Evolutionary conservation across 345 rosid species (phyloP).

Genomic region (Punica granatum): DNA sequence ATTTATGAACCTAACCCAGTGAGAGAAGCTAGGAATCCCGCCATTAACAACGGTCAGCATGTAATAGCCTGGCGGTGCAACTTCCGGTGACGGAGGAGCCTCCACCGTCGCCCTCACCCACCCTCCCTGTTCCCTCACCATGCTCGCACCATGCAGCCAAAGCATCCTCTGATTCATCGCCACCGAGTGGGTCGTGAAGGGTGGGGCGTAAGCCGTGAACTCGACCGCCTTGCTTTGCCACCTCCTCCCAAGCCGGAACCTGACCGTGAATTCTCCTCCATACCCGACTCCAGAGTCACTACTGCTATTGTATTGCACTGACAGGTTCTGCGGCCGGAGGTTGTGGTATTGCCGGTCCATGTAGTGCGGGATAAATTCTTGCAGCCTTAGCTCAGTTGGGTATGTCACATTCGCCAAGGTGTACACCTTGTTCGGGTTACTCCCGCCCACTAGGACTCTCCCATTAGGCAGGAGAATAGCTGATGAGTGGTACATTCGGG

Average conservation of each 20-base stretch:
- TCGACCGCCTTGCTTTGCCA: slow-evolving; percentile 14
- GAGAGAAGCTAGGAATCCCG: slow-evolving; percentile 43
- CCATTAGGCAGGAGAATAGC: slow-evolving; percentile 46
- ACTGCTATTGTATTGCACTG: slow-evolving; percentile 5
- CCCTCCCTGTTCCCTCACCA: slow-evolving; percentile 11
- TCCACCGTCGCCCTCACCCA: slow-evolving; percentile 16
- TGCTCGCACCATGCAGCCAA: slow-evolving; percentile 17
- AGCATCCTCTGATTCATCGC: slow-evolving; percentile 53
- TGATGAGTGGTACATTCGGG: slow-evolving; percentile 52
- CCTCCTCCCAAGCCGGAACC: slow-evolving; percentile 20
- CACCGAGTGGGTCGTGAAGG: slow-evolving; percentile 43
- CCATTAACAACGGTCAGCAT: slow-evolving; percentile 41
- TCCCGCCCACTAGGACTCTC: slow-evolving; percentile 41
- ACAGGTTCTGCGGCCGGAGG: slow-evolving; percentile 28
- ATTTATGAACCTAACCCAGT: slow-evolving; percentile 29
- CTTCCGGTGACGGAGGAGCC: slow-evolving; percentile 38
- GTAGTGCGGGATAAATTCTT: slow-evolving; percentile 37
- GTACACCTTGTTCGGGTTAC: slow-evolving; percentile 45
- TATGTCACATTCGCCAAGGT: slow-evolving; percentile 22
- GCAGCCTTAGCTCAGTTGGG: slow-evolving; percentile 51
- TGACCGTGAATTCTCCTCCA: slow-evolving; percentile 16
- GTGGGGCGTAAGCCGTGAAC: slow-evolving; percentile 23
- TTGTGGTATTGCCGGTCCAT: slow-evolving; percentile 25
- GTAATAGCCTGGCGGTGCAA: slow-evolving; percentile 53
- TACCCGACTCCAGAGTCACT: slow-evolving; percentile 12